phyloP scores from a whole-genome alignment of 306 rosid species.

The Ormosia semicastrata region DNA sequence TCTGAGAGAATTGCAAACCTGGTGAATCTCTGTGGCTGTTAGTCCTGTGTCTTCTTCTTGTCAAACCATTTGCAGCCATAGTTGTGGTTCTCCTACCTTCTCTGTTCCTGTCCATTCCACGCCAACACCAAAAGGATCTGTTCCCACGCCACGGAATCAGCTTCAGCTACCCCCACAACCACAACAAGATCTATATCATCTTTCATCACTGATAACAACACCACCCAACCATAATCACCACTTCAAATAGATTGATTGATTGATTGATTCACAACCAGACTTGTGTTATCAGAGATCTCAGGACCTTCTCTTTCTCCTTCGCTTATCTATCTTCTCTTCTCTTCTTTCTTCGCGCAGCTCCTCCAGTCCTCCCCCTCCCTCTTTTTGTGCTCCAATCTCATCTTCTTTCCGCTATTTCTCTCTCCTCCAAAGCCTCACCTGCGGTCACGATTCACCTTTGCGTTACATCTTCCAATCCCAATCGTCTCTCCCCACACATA shows the following conservation, averaged over 20 bases:
- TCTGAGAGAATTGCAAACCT: constrained; percentile 66
- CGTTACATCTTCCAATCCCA: constrained; percentile 28
- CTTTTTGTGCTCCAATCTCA: constrained; percentile 61
- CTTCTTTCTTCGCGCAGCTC: constrained; percentile 16
- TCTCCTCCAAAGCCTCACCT: constrained; percentile 49
- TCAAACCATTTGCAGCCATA: constrained; percentile 72
- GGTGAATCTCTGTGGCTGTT: constrained; percentile 89
- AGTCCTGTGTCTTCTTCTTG: constrained; percentile 77
- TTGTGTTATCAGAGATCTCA: constrained; percentile 40
- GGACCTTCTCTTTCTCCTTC: background rate
- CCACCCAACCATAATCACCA: background rate
- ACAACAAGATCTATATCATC: constrained; percentile 47
- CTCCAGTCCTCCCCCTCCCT: background rate
- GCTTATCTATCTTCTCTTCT: constrained; percentile 32
- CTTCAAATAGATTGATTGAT: too few species aligned
- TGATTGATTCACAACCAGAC: too few species aligned
- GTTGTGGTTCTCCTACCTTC: constrained; percentile 62
- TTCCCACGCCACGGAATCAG: too few species aligned
- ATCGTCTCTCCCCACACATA: constrained; percentile 29
- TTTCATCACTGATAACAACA: constrained; percentile 45
- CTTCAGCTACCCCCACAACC: background rate
- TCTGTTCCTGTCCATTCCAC: constrained; percentile 84
- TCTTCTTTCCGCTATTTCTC: constrained; percentile 76
- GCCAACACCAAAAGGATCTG: background rate
- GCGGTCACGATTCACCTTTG: constrained; percentile 57